A percentile compares a stretch with the other conserved stretches of the same genome.
Evolutionary conservation across 345 rosid genomes (phyloP).

Genomic region (Corchorus capsularis): DNA sequence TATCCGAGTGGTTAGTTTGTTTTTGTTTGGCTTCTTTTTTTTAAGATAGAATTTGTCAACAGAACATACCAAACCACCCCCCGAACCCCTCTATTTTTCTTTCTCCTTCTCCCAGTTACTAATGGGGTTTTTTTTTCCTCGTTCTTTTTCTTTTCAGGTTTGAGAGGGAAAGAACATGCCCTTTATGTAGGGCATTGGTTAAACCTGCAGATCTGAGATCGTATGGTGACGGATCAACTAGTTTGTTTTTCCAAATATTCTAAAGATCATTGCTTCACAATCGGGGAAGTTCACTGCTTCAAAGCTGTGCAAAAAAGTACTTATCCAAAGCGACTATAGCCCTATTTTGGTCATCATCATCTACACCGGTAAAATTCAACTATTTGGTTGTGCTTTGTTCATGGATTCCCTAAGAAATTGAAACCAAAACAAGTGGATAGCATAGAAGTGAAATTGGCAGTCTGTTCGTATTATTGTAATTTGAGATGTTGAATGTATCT

Average conservation of each 20-base stretch:
- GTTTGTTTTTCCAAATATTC: slow-evolving; percentile 93
- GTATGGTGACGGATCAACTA: slow-evolving; percentile 94
- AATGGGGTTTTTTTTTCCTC: background rate
- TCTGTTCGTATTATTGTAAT: slow-evolving; percentile 21
- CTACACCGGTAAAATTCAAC: slow-evolving; percentile 30
- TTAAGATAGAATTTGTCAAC: background rate
- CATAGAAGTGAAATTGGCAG: slow-evolving; percentile 2
- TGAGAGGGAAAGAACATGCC: slow-evolving; percentile 98
- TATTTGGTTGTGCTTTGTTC: slow-evolving; percentile 22
- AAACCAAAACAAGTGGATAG: slow-evolving; percentile 19
- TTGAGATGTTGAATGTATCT: slow-evolving; percentile 27
- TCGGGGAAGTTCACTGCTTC: slow-evolving; percentile 21
- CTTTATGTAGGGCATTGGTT: slow-evolving; percentile 94
- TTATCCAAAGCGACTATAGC: slow-evolving; percentile 7
- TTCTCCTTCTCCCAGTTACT: background rate
- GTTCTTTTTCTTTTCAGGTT: slow-evolving; percentile 56
- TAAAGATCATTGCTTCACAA: slow-evolving; percentile 26
- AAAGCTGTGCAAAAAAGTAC: background rate
- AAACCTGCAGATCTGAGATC: slow-evolving; percentile 93
- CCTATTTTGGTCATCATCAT: slow-evolving; percentile 9
- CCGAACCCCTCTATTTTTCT: background rate
- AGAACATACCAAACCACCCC: too few species aligned
- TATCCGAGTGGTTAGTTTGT: slow-evolving; percentile 84
- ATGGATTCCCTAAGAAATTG: slow-evolving; percentile 12
- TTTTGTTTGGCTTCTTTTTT: slow-evolving; percentile 18